Evolutionary conservation across 2,329 filamentous ascomycete species (phyloP).

Genomic region (Anthostomella pinea): DNA sequence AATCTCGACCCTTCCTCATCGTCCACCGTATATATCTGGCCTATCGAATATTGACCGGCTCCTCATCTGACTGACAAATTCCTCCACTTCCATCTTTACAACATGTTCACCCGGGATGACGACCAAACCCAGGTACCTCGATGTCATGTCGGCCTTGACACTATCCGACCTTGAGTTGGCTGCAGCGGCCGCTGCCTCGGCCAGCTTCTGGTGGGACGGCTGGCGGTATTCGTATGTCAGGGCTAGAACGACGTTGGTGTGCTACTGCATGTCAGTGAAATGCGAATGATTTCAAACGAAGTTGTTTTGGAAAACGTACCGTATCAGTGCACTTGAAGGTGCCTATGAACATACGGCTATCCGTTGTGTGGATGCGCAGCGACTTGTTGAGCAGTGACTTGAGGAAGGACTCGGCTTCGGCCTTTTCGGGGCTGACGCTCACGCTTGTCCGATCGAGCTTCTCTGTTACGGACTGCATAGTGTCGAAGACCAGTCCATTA

Average conservation of each 20-base stretch:
- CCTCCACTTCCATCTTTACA: slow-evolving; percentile 83
- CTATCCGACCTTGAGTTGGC: slow-evolving; percentile 36
- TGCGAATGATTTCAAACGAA: slow-evolving; percentile 1
- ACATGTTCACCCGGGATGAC: slow-evolving; percentile 87
- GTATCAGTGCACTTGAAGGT: slow-evolving; percentile 93
- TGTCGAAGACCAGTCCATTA: too few relatives aligned
- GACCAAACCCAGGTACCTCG: slow-evolving; percentile 82
- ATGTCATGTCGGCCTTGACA: slow-evolving; percentile 70
- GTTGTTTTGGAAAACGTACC: slow-evolving; percentile 46
- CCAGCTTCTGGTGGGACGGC: slow-evolving; percentile 53
- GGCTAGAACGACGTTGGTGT: slow-evolving; percentile 82
- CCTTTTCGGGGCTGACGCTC: slow-evolving; percentile 38
- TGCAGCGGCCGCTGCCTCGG: slow-evolving; percentile 35
- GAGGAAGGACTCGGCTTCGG: slow-evolving; percentile 55
- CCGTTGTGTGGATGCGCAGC: slow-evolving; percentile 74
- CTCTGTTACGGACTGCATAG: slow-evolving; percentile 16
- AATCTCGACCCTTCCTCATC: not conserved
- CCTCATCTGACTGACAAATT: slow-evolving; percentile 58
- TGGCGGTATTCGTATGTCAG: slow-evolving; percentile 87
- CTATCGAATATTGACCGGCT: slow-evolving; percentile 25
- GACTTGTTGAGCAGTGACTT: slow-evolving; percentile 71
- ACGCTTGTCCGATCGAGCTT: slow-evolving; percentile 12
- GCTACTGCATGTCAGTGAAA: slow-evolving; percentile 56
- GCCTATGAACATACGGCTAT: slow-evolving; percentile 85
- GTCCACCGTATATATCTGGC: slow-evolving; percentile 17